Base-by-base conservation (phyloP, 2,329 filamentous ascomycete genomes). In the Xylaria sp. region DNA sequence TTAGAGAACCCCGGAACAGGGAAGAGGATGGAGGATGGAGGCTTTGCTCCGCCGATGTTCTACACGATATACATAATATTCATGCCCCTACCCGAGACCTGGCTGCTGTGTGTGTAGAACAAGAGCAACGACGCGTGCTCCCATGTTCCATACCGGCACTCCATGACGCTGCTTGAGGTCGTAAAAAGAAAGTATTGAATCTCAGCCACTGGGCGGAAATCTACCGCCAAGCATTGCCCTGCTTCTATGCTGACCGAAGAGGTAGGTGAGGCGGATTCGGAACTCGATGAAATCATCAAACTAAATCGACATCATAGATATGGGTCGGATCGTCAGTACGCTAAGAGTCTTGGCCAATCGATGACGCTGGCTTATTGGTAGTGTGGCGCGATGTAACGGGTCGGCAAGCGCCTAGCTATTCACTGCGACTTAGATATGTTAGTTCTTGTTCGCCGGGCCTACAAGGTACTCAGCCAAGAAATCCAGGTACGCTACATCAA, bases 221-320 rank as follows among this genome's bases (percentile, higher is more conserved):
- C 42, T 44, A 44, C 42, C 5, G 20, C 17, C 17, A 5, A 5
- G n/a, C 42, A 22, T 22, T 15, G 36, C 2, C 36, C 6, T 10
- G 2, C 42, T n/a, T 27, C n/a, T 29, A 50, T 50, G n/a, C 47
- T n/a, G 27, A 33, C n/a, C n/a, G n/a, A 11, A 31, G 51, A 7
- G 17, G 10, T 36, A 20, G 29, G 42, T 22, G 53, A 62, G 63
- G 49, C 36, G 22, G 29, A 44, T 29, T 39, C 11, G 20, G n/a
- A 66, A 63, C 65, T 62, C 27, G 61, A 75, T 75, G 70, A 73
- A 74, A 74, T 74, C 73, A 74, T 72, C 38, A 56, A 49, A 17
- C 27, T 10, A 51, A 62, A 72, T 72, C 69, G 68, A 73, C 70
- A 73, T 73, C 58, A 64, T 65, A 57, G 61, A 65, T 27, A 11